These are phyloP conservation scores for Quercus cerris DNA, from an alignment of 306 rosid species.

Conservation along the genomic window DNA sequence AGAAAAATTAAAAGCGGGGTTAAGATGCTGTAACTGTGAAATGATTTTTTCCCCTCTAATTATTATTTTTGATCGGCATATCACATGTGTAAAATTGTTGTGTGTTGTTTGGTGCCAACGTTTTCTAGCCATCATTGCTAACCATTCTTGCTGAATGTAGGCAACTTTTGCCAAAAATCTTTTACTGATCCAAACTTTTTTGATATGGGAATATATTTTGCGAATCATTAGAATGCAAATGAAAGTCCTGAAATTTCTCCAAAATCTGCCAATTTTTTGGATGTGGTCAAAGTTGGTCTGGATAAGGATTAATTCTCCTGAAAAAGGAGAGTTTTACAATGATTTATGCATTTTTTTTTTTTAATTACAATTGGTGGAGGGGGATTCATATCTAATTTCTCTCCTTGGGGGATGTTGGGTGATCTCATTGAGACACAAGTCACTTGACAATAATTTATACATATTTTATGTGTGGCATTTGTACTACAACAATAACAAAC, in stretches of 20 bases:
- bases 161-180: neutral
- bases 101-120: neutral
- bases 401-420: too few species aligned
- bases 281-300: neutral
- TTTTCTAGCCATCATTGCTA: neutral
- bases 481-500: too few species aligned
- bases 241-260: neutral
- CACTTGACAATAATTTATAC: too few species aligned
- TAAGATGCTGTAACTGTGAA: slow-evolving; percentile 11
- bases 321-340: too few species aligned
- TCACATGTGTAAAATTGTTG: neutral
- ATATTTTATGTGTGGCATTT: too few species aligned
- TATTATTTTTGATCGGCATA: neutral
- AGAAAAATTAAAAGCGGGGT: slow-evolving; percentile 36
- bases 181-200: neutral
- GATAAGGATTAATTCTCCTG: too few species aligned
- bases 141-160: neutral
- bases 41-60: neutral
- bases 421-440: too few species aligned
- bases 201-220: neutral
- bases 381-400: too few species aligned
- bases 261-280: neutral
- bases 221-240: neutral
- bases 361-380: too few species aligned
- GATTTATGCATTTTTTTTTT: too few species aligned